Conservation (phyloP, 345 rosid genomes). For the Orychophragmus violaceus region DNA sequence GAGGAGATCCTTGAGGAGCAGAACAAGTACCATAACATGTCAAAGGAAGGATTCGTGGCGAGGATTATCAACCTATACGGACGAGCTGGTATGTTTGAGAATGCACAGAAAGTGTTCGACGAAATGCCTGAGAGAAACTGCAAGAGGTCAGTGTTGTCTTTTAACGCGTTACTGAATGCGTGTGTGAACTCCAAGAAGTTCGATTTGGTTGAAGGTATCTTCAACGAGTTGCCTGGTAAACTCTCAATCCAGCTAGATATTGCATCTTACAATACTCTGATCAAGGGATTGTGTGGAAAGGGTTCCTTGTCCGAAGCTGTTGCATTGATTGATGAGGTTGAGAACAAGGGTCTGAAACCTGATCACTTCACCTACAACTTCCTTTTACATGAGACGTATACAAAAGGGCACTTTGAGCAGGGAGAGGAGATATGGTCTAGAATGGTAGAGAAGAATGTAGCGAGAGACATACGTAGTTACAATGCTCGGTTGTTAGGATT, state of each 20-base stretch:
- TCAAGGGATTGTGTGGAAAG: conserved; percentile 53
- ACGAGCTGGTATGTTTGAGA: background rate
- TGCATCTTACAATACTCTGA: conserved; percentile 48
- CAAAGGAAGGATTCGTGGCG: background rate
- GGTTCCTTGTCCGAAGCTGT: conserved; percentile 43
- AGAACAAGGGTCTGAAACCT: conserved; percentile 42
- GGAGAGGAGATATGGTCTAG: conserved; percentile 56
- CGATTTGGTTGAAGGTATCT: conserved; percentile 37
- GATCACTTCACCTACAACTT: conserved; percentile 53
- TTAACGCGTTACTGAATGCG: conserved; percentile 56
- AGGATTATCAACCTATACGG: background rate
- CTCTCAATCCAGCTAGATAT: conserved; percentile 44
- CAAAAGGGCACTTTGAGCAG: conserved; percentile 36
- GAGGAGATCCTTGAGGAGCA: background rate
- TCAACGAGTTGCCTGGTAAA: conserved; percentile 41
- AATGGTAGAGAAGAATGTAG: conserved; percentile 44
- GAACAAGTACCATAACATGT: background rate
- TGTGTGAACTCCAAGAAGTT: conserved; percentile 49
- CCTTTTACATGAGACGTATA: conserved; percentile 42
- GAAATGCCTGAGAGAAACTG: conserved; percentile 53
- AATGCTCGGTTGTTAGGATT: conserved; percentile 52
- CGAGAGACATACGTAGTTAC: conserved; percentile 48
- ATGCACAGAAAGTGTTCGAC: background rate
- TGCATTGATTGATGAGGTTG: conserved; percentile 50
- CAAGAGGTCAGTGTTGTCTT: conserved; percentile 49